Base-by-base conservation (phyloP, 768 basidiomycete genomes). In the Gymnopilus junonius region DNA sequence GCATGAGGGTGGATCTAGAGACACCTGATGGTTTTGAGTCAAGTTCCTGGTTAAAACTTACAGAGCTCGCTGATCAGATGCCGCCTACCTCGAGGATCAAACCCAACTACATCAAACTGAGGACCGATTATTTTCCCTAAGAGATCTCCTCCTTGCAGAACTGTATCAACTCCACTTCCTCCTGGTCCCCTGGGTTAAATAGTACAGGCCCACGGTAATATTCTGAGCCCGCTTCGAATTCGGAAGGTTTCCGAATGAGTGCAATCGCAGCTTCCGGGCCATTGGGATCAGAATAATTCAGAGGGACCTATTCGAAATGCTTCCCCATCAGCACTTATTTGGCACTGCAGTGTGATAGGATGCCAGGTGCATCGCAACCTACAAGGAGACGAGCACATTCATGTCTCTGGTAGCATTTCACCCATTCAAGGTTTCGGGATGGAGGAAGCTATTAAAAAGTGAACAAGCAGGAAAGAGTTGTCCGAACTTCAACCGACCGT, bases 151-250 rank as follows among this genome's bases (percentile, higher is more conserved):
- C 27, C 8, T 15, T 5, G 3, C 29, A 51, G n/a, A n/a, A 51
- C 29, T 0, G 20, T 17, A n/a, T 72, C 68, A 2, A 82, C 77
- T 10, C 83, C 82, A 61, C 80, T 79, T 10, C 78, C 80, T 8
- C 83, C 82, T 1, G 82, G 83, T 1, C 83, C 82, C 82, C 80
- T 4, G 81, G 82, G 53, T 83, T 83, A 66, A 81, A 71, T 1
- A 83, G 67, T 11, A 83, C 70, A 2, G 82, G 82, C 0, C 82
- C 83, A 21, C 76, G 76, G 58, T 82, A 84, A 5, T 70, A 65
- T 3, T 66, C 58, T 0, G 74, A 72, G 25, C 39, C 55, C 1
- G 55, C 40, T 2, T 71, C 62, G 1, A 79, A 58, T 2, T 70
- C 60, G 11, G 82, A 75, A 3, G 78, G 79, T 37, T 77, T 72